Conservation (phyloP, 2,329 filamentous ascomycete species). For the Pseudogymnoascus sp. region DNA sequence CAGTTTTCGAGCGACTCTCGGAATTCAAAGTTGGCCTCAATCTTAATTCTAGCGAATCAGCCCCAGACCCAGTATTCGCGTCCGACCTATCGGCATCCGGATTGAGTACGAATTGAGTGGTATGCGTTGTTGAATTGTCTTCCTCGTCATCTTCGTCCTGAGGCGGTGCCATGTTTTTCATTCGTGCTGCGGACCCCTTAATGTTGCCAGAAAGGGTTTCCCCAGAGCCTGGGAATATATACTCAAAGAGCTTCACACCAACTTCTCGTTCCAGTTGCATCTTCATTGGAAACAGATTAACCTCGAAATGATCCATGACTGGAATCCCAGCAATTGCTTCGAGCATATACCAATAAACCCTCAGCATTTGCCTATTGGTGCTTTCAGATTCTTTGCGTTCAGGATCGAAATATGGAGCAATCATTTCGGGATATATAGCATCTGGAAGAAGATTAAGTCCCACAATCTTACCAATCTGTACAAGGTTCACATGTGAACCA, state of each 20-base stretch:
- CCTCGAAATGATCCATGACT: conserved; percentile 94
- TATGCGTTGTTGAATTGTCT: conserved; percentile 25
- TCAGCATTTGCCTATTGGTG: conserved; percentile 74
- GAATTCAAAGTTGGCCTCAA: conserved; percentile 74
- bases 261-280: conserved; percentile 90
- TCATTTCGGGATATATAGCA: conserved; percentile 92
- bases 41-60: conserved; percentile 65
- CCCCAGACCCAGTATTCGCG: conserved; percentile 37
- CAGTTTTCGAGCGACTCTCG: conserved; percentile 29
- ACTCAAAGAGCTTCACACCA: conserved; percentile 89
- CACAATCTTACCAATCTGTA: conserved; percentile 80
- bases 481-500: conserved; percentile 87
- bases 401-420: conserved; percentile 76
- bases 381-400: conserved; percentile 43
- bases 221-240: conserved; percentile 82
- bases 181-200: conserved; percentile 56
- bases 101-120: conserved; percentile 5
- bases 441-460: conserved; percentile 86
- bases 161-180: conserved; percentile 42
- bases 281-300: conserved; percentile 86
- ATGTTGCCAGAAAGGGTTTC: conserved; percentile 31
- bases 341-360: conserved; percentile 95
- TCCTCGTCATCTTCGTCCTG: conserved; percentile 25
- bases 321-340: conserved; percentile 97
- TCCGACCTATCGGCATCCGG: conserved; percentile 37